Percentiles rank a stretch among this genome's conserved stretches.
phyloP scores from a whole-genome alignment of 306 rosid genomes.

The Vachellia collinsii region DNA sequence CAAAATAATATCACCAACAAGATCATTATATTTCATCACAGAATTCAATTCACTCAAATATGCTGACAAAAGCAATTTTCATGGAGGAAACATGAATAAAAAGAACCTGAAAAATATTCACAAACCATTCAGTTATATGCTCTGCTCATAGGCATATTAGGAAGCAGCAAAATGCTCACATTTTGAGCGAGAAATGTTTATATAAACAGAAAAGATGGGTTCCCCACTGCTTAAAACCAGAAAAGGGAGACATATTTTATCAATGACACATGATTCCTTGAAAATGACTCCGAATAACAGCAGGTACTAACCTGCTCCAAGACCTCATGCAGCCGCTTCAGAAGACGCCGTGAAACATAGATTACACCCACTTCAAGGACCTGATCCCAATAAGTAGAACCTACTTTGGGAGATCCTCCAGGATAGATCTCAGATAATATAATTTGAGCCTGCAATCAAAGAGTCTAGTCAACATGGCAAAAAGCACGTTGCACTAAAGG shows the following conservation, averaged over 20 bases:
- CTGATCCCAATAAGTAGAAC: conserved; percentile 93
- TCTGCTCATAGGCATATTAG: neutral
- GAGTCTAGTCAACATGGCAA: conserved; percentile 28
- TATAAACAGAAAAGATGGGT: neutral
- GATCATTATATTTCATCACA: conserved; percentile 6
- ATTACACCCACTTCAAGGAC: conserved; percentile 86
- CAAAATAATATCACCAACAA: conserved; percentile 40
- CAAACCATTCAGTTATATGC: neutral
- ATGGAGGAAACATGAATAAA: neutral
- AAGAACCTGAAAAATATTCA: neutral
- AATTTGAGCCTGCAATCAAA: conserved; percentile 70
- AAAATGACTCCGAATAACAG: conserved; percentile 36
- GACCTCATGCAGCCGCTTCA: conserved; percentile 81
- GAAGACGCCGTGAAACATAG: conserved; percentile 81
- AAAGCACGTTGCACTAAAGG: conserved; percentile 32
- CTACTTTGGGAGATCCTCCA: conserved; percentile 85
- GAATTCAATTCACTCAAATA: conserved; percentile 30
- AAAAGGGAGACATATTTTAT: conserved; percentile 13
- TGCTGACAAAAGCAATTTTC: conserved; percentile 17
- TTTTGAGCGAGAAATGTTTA: conserved; percentile 1
- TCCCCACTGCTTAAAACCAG: conserved; percentile 14
- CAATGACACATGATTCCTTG: conserved; percentile 23
- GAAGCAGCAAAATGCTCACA: neutral
- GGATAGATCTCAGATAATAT: conserved; percentile 96
- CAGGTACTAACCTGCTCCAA: conserved; percentile 77